These are phyloP conservation scores for Solanum lycopersicoides DNA, from an alignment of 257 asterid species.

Conservation along the genomic window DNA sequence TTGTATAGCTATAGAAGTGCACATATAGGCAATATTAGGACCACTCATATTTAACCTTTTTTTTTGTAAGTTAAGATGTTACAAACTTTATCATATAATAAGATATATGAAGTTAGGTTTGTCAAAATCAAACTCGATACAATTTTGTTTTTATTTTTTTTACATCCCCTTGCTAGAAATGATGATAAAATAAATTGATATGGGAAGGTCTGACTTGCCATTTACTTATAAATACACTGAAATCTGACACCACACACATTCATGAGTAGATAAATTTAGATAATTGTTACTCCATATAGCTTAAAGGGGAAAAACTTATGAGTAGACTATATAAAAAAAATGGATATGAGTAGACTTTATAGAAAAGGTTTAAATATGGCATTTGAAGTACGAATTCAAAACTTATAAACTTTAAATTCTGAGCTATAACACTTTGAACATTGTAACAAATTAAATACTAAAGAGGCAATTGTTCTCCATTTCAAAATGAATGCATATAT, in stretches of 20 bases:
- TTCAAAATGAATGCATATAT: not conserved
- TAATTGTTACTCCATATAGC: not conserved
- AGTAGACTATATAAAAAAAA: no score
- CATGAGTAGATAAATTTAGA: not conserved
- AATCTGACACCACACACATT: not conserved
- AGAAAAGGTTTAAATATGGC: no score
- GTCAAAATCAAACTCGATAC: not conserved
- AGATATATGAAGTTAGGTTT: not conserved
- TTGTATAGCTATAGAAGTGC: not conserved
- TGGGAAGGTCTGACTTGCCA: not conserved
- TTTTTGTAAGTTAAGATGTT: not conserved
- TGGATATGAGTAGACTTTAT: not conserved
- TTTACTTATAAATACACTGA: not conserved
- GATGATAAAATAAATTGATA: not conserved
- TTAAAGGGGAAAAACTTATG: no score
- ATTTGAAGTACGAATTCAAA: no score
- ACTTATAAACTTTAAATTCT: no score
- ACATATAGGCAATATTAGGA: not conserved
- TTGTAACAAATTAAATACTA: not conserved
- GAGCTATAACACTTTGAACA: not conserved
- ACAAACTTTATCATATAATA: not conserved
- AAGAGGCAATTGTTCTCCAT: not conserved
- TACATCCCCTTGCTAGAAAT: not conserved
- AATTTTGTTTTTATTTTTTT: not conserved
- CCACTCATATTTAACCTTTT: no score